Conservation (phyloP, 345 rosid species). For the Eucalyptus regnans region DNA sequence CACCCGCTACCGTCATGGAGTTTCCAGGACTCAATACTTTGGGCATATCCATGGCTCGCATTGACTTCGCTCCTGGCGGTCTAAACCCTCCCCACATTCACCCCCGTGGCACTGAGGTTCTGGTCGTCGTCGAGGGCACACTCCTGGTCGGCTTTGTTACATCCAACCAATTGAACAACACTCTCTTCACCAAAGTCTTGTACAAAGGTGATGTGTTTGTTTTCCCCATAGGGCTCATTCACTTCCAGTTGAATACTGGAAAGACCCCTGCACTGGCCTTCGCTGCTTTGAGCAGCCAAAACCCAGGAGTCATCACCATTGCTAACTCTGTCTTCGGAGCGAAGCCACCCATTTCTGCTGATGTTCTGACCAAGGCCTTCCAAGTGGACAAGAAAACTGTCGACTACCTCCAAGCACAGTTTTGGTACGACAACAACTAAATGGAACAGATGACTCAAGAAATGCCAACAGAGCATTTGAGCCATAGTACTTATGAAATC, state of each 20-base stretch:
- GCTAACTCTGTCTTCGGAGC: background rate
- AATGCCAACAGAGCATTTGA: background rate
- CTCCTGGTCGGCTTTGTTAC: constrained; percentile 1
- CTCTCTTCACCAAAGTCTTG: background rate
- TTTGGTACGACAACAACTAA: background rate
- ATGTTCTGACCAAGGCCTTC: constrained; percentile 21
- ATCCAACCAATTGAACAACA: constrained; percentile 3
- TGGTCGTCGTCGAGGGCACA: background rate
- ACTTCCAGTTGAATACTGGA: background rate
- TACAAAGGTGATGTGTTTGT: background rate
- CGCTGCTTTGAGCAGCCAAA: background rate
- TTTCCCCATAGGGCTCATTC: background rate
- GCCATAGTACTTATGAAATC: background rate
- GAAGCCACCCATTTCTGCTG: background rate
- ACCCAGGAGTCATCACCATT: background rate
- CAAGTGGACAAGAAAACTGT: constrained; percentile 10
- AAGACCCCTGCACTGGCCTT: background rate
- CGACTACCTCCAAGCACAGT: constrained; percentile 10
- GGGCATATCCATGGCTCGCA: background rate
- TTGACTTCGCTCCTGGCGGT: background rate
- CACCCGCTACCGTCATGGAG: background rate
- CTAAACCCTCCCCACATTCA: constrained; percentile 2
- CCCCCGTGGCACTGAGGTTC: background rate
- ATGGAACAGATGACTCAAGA: background rate
- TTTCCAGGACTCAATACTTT: constrained; percentile 3